These are phyloP conservation scores for Phoma sp. DNA, from an alignment of 2,329 filamentous ascomycete genomes.

Conservation along the genomic window DNA sequence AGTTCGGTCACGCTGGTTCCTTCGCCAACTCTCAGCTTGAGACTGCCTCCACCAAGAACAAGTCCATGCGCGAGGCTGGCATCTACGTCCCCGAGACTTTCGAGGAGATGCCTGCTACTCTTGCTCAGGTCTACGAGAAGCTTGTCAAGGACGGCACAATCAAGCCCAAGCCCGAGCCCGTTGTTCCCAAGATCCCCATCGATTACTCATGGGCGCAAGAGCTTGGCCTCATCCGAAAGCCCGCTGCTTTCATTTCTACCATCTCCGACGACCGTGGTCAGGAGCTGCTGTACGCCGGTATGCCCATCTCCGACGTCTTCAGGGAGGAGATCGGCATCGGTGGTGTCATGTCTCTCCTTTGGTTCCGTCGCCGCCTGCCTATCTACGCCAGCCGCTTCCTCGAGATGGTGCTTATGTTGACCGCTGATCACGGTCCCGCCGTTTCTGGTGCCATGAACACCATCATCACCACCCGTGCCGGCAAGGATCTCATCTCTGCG, in stretches of 20 bases:
- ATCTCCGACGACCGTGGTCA: slow-evolving; percentile 99
- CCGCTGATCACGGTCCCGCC: slow-evolving; percentile 97
- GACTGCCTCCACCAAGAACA: slow-evolving; percentile 96
- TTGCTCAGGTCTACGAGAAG: slow-evolving; percentile 85
- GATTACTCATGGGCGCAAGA: slow-evolving; percentile 99
- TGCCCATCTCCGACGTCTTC: slow-evolving; percentile 99
- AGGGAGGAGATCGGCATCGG: slow-evolving; percentile 98
- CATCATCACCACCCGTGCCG: slow-evolving; percentile 98
- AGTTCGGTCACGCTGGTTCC: slow-evolving; percentile 98
- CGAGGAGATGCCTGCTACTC: slow-evolving; percentile 83
- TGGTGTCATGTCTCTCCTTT: slow-evolving; percentile 99
- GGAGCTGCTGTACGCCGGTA: slow-evolving; percentile 96
- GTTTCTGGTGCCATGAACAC: slow-evolving; percentile 99
- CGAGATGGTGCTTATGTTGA: slow-evolving; percentile 99
- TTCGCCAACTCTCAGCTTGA: slow-evolving; percentile 99
- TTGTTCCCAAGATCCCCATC: slow-evolving; percentile 98
- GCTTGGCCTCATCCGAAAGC: slow-evolving; percentile 98
- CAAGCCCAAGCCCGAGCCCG: slow-evolving; percentile 83
- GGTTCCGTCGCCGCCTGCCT: slow-evolving; percentile 98
- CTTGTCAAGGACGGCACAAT: slow-evolving; percentile 85
- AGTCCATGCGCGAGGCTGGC: slow-evolving; percentile 92
- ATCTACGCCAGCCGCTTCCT: slow-evolving; percentile 98
- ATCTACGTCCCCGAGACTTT: slow-evolving; percentile 96
- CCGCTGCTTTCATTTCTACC: slow-evolving; percentile 98
- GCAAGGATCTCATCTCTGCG: slow-evolving; percentile 96